These are phyloP conservation scores for Diaporthe sp. DNA, from an alignment of 2,329 filamentous ascomycete genomes.

Conservation along the genomic window DNA sequence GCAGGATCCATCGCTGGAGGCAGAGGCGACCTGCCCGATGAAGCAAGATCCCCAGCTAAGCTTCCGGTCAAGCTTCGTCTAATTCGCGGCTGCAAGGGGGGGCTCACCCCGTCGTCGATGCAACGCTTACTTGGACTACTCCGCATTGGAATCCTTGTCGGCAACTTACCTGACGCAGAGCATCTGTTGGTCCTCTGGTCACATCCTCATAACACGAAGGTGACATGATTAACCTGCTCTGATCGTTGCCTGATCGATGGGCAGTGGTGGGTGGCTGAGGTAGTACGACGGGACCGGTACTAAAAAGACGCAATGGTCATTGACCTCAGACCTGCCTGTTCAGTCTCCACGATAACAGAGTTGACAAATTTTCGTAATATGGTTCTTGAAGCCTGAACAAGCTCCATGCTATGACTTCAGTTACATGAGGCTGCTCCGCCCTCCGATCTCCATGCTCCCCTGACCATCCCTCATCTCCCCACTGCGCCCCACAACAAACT, in stretches of 20 bases:
- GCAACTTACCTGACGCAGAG: not conserved
- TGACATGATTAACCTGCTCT: not conserved
- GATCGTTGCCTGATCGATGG: not conserved
- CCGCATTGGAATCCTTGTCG: not conserved
- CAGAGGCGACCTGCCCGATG: conserved; percentile 11
- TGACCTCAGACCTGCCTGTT: not conserved
- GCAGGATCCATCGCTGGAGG: conserved; percentile 9
- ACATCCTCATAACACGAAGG: not conserved
- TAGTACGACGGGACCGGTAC: too few species aligned
- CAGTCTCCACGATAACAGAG: not conserved
- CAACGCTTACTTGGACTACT: conserved; percentile 3
- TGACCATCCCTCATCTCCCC: conserved; percentile 97
- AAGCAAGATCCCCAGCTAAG: conserved; percentile 17
- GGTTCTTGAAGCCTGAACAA: not conserved
- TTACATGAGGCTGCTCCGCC: conserved; percentile 93
- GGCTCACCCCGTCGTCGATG: conserved; percentile 8
- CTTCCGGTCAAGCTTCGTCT: conserved; percentile 22
- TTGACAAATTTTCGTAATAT: not conserved
- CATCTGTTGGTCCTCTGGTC: not conserved
- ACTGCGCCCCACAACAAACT: conserved; percentile 93
- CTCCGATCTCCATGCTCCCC: conserved; percentile 91
- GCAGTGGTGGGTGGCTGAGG: not conserved
- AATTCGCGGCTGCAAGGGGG: not conserved
- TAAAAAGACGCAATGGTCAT: not conserved
- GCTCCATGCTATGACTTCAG: not conserved